Conservation (phyloP, 2,329 filamentous ascomycete species). For the Clonostachys chloroleuca region DNA sequence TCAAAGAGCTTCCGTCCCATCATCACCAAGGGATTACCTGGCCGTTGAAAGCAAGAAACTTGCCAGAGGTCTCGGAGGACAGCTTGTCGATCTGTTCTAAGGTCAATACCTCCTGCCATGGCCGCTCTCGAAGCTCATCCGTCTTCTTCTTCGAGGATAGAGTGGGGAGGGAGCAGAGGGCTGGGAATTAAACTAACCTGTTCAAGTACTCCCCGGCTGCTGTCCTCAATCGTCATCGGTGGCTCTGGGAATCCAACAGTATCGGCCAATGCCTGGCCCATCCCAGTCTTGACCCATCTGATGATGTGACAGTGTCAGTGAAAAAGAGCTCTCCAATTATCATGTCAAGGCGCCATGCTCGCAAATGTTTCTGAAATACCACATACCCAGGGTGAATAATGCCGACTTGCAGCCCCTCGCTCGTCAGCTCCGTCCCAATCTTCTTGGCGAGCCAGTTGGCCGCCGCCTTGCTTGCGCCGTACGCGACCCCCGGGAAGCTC, state of each 20-base stretch:
- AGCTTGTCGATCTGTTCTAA: conserved; percentile 5
- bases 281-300: conserved; percentile 8
- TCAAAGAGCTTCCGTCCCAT: no score
- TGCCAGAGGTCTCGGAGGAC: conserved; percentile 6
- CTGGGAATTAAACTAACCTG: conserved; percentile 2
- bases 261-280: conserved; percentile 6
- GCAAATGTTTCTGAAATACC: neutral
- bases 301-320: neutral
- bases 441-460: conserved; percentile 20
- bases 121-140: no score
- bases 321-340: no score
- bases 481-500: conserved; percentile 25
- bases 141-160: no score
- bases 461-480: conserved; percentile 36
- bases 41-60: conserved; percentile 5
- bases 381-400: conserved; percentile 21
- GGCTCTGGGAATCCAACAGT: conserved; percentile 5
- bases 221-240: conserved; percentile 4
- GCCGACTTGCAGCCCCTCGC: conserved; percentile 20
- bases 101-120: neutral
- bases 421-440: conserved; percentile 21
- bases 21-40: conserved; percentile 6
- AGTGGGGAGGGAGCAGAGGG: no score
- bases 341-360: neutral
- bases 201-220: conserved; percentile 3